phyloP scores from a whole-genome alignment of 192 early-diverging fungal species.

The Piromyces sp. region DNA sequence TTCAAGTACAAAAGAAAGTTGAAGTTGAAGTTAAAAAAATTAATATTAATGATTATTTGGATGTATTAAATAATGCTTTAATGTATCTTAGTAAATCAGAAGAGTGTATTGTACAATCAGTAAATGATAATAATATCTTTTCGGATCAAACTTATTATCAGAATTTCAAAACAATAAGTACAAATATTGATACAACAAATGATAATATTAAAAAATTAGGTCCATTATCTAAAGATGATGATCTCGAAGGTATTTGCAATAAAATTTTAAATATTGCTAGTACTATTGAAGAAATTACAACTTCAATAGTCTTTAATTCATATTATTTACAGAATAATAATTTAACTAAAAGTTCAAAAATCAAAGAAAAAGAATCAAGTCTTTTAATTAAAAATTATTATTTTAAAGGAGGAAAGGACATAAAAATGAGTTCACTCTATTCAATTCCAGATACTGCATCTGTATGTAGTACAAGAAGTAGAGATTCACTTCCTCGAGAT shows the following conservation, averaged over 20 bases:
- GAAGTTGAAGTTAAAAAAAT: neutral
- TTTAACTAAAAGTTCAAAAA: neutral
- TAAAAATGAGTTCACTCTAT: neutral
- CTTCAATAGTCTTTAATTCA: neutral
- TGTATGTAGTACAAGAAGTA: neutral
- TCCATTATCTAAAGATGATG: neutral
- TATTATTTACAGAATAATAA: neutral
- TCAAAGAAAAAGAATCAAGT: neutral
- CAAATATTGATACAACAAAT: neutral
- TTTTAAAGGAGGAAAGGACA: neutral
- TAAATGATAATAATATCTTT: neutral
- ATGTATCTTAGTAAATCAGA: neutral
- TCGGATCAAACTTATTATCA: neutral
- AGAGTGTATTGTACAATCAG: neutral
- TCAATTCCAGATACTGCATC: neutral
- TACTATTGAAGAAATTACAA: neutral
- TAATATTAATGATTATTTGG: neutral
- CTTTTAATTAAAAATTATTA: neutral
- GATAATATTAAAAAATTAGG: neutral
- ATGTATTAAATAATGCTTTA: neutral
- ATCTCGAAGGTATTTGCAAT: neutral
- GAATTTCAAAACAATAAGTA: neutral
- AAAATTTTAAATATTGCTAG: neutral
- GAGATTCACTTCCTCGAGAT: neutral
- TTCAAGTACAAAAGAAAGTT: neutral